These are phyloP conservation scores for Marvania coccoides DNA, from an alignment of 139 green algal genomes.

Conservation along the genomic window DNA sequence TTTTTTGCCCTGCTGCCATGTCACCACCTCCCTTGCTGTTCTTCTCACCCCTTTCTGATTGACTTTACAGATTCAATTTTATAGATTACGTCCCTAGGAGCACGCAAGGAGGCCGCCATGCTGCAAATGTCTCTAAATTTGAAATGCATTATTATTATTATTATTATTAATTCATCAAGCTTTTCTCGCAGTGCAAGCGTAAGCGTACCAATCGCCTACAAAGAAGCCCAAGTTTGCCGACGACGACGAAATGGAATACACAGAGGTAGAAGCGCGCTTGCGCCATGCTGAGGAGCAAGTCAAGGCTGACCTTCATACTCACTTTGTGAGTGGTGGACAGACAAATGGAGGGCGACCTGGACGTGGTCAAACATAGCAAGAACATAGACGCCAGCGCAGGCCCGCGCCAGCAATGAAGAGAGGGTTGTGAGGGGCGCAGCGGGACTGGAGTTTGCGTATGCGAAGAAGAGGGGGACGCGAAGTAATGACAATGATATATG, in stretches of 20 bases:
- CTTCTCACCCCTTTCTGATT: too few relatives aligned
- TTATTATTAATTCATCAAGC: too few relatives aligned
- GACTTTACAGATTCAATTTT: too few relatives aligned
- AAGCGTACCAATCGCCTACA: too few relatives aligned
- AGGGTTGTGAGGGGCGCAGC: background rate
- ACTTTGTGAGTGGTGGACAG: background rate
- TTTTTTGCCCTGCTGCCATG: too few relatives aligned
- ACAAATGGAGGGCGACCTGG: background rate
- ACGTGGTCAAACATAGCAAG: background rate
- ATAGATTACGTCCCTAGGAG: too few relatives aligned
- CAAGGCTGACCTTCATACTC: background rate
- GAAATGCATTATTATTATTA: too few relatives aligned
- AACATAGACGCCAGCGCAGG: background rate
- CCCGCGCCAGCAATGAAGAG: background rate
- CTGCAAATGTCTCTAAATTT: too few relatives aligned
- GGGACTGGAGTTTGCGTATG: background rate
- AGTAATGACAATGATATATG: background rate
- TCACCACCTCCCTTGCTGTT: too few relatives aligned
- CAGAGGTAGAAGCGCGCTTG: background rate
- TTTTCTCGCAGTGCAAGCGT: too few relatives aligned
- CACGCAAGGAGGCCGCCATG: too few relatives aligned
- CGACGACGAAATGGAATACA: constrained; percentile 1
- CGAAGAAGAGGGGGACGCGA: background rate
- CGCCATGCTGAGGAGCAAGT: background rate
- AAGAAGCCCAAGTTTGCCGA: too few relatives aligned